Conservation (phyloP, 306 rosid species). For the Prinsepia uniflora region DNA sequence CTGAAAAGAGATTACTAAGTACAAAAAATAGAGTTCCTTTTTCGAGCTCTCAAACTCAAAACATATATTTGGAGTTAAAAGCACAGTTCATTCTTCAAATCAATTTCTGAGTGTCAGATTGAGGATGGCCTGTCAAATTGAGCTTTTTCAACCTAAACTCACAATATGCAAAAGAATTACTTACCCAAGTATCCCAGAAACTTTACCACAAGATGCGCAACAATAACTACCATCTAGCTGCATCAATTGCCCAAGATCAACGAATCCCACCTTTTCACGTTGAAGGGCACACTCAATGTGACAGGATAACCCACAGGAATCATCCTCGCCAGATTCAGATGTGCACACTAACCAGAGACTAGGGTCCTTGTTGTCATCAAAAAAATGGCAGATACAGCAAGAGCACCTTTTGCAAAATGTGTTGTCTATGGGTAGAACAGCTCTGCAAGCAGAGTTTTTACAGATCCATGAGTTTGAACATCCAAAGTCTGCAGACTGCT, state of each 20-base stretch:
- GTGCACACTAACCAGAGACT: constrained; percentile 98
- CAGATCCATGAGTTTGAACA: constrained; percentile 78
- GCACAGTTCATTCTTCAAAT: background rate
- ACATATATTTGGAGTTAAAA: background rate
- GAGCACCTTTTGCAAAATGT: constrained; percentile 98
- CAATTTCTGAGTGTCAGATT: background rate
- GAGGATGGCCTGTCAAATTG: constrained; percentile 2
- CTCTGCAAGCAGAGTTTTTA: constrained; percentile 96
- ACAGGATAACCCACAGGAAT: constrained; percentile 92
- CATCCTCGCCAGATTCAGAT: constrained; percentile 68
- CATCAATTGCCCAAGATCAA: constrained; percentile 97
- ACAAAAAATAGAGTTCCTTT: background rate
- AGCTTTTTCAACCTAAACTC: background rate
- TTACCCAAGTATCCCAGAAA: constrained; percentile 92
- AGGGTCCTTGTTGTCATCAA: constrained; percentile 98
- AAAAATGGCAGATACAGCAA: constrained; percentile 93
- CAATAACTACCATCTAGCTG: constrained; percentile 98
- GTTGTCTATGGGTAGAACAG: constrained; percentile 81
- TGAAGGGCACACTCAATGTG: constrained; percentile 96
- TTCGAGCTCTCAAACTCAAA: background rate
- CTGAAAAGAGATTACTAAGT: background rate
- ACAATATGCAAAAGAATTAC: constrained; percentile 36
- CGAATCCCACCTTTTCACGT: constrained; percentile 86
- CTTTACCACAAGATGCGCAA: constrained; percentile 98
- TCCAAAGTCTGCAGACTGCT: constrained; percentile 68